These are phyloP conservation scores for Glycine tomentella DNA, from an alignment of 306 rosid genomes.

Conservation along the genomic window DNA sequence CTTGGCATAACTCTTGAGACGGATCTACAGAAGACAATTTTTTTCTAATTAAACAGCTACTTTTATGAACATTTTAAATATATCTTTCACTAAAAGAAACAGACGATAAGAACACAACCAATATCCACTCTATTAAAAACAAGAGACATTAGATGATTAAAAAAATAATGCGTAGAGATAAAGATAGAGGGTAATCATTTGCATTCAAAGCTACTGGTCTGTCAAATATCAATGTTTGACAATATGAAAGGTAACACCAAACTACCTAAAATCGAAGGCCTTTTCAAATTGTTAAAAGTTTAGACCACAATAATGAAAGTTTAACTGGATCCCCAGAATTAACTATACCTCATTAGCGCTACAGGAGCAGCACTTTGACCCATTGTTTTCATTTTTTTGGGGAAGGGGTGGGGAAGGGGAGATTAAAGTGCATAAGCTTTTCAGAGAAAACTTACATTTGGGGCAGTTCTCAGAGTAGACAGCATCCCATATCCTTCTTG, in stretches of 20 bases:
- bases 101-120: conserved; percentile 16
- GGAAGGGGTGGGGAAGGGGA: neutral
- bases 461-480: conserved; percentile 96
- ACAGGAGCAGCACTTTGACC: neutral
- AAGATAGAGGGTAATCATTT: neutral
- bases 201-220: neutral
- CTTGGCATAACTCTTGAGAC: conserved; percentile 84
- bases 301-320: neutral
- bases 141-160: conserved; percentile 20
- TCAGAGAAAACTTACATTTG: conserved; percentile 67
- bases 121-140: conserved; percentile 7
- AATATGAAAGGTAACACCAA: neutral
- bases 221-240: neutral
- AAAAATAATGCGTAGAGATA: conserved; percentile 21
- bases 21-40: conserved; percentile 61
- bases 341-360: neutral
- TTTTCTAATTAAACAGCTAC: conserved; percentile 2
- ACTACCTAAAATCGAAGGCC: neutral
- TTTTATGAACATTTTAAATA: conserved; percentile 22
- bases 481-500: conserved; percentile 96
- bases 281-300: conserved; percentile 9
- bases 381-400: neutral
- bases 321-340: neutral
- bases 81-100: conserved; percentile 17
- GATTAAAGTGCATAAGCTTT: conserved; percentile 8